Evolutionary conservation across 2,329 filamentous ascomycete genomes (phyloP), one percentile per base, ranked within the genome.

Genomic region (Ophiosphaerella korrae): DNA sequence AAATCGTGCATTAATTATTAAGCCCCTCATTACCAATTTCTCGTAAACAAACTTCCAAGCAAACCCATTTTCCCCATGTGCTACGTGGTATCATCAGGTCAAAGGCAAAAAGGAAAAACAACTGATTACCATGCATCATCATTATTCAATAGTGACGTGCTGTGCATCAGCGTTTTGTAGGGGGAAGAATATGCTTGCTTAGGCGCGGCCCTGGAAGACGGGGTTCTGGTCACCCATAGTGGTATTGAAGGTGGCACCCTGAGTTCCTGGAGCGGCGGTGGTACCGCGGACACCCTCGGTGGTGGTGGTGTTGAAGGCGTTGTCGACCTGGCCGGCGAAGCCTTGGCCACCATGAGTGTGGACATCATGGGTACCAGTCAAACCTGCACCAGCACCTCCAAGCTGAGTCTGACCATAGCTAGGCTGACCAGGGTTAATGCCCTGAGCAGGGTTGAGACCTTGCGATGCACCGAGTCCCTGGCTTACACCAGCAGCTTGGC

Each of bases 291-390:
- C n/a, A n/a, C n/a, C n/a, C n/a, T n/a, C 50, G 12, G 56, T 52
- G 7, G 55, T 50, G 23, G 59, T 50, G 24, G 45, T 58, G 58
- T 65, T 66, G 51, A 77, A 78, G 9, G 77, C 77, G 48, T 72
- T 70, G 51, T 78, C 74, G 40, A 80, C 74, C 62, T 80, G 77
- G 58, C 71, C 75, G 48, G 74, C 70, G 55, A 80, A 78, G 5
- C 60, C 64, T 44, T 67, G 63, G 13, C 62, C 57, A 48, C 60
- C 52, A 45, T 50, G 36, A 57, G 46, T 39, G 18, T 53, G 47
- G 14, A 50, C 3, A 21, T 21, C 18, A 4, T 56, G 23, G 42
- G 48, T 48, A 18, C 55, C 49, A 26, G 48, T 52, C 41, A 54
- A 48, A 37, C 66, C 66, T 47, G 53, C 52, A 29, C 51, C 45